Conservation (phyloP, 2,329 filamentous ascomycete species). For the Microascus cirrosus region DNA sequence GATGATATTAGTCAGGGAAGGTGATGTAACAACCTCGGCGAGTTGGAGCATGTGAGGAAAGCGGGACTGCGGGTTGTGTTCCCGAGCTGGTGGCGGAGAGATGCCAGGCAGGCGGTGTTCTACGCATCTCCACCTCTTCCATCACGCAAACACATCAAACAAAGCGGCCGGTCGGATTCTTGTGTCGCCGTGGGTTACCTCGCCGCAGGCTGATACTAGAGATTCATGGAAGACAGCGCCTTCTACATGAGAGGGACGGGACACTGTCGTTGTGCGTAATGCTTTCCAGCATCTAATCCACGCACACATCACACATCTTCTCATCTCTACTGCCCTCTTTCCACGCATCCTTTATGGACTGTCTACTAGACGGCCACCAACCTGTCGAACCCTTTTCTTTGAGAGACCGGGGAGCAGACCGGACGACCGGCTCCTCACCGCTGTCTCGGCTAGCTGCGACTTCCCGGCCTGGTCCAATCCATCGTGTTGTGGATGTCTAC, state of each 20-base stretch:
- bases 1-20: not conserved
- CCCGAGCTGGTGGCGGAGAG: not conserved
- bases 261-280: no score
- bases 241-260: no score
- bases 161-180: no score
- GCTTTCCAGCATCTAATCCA: not conserved
- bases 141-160: no score
- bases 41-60: not conserved
- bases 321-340: no score
- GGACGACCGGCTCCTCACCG: not conserved
- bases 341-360: not conserved
- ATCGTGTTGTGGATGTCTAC: not conserved
- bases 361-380: no score
- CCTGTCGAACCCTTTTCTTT: not conserved
- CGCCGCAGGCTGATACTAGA: no score
- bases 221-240: no score
- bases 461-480: not conserved
- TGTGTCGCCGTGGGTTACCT: no score
- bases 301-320: not conserved
- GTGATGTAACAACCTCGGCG: not conserved
- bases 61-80: not conserved
- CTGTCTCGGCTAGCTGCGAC: not conserved
- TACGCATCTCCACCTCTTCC: no score
- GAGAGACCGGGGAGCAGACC: not conserved
- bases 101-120: not conserved